A percentile compares a stretch with the other conserved stretches of the same genome.
phyloP scores from a whole-genome alignment of 176 grass and related monocot genomes.

The Carex scoparia region DNA sequence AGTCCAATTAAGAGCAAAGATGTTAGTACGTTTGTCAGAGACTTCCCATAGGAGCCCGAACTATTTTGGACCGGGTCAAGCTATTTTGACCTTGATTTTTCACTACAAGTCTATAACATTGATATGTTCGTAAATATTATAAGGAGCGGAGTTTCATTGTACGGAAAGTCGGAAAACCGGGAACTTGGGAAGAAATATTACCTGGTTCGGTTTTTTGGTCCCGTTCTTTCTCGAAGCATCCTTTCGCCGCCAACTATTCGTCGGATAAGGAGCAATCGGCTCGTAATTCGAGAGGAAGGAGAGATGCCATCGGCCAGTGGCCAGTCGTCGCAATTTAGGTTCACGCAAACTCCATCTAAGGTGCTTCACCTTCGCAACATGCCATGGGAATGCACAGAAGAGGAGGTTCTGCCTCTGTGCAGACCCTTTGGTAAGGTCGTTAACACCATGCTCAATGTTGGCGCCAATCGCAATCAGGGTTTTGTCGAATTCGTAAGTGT shows the following conservation, averaged over 20 bases:
- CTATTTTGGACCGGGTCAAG: neutral
- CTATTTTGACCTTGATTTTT: too few species aligned
- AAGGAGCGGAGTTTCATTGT: neutral
- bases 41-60: neutral
- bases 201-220: neutral
- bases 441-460: slow-evolving; percentile 97
- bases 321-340: slow-evolving; percentile 64
- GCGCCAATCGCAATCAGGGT: slow-evolving; percentile 91
- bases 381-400: slow-evolving; percentile 93
- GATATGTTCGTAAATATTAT: neutral
- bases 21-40: neutral
- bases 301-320: slow-evolving; percentile 69
- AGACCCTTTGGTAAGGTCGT: slow-evolving; percentile 82
- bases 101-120: too few species aligned
- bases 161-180: neutral
- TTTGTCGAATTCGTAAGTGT: slow-evolving; percentile 88
- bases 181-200: neutral
- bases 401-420: slow-evolving; percentile 91
- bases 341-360: slow-evolving; percentile 96
- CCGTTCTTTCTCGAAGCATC: slow-evolving; percentile 17
- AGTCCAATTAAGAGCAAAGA: too few species aligned
- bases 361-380: slow-evolving; percentile 96
- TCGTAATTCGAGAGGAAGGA: neutral
- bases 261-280: neutral
- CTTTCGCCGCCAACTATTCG: neutral